Percentiles rank a stretch among this genome's conserved stretches.
phyloP scores from a whole-genome alignment of 108 stramenopile genomes.

The Nitzschia sp. region DNA sequence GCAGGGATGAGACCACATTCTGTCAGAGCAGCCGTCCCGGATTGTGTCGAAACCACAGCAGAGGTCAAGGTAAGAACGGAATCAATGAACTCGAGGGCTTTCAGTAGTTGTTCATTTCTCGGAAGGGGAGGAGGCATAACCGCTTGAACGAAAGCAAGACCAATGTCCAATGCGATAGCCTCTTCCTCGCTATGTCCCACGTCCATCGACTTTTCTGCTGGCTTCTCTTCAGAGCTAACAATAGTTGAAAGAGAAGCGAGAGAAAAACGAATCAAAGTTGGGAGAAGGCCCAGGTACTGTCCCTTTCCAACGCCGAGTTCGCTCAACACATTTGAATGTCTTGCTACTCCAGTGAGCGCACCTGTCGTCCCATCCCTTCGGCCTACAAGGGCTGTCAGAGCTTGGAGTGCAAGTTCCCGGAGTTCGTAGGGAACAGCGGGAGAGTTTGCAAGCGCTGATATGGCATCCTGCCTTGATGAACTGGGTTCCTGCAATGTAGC shows the following conservation, averaged over 20 bases:
- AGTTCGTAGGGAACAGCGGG: slow-evolving; percentile 69
- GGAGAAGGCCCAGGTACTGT: slow-evolving; percentile 86
- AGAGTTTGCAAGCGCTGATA: slow-evolving; percentile 53
- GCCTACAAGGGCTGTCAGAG: slow-evolving; percentile 86
- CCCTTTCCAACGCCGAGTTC: slow-evolving; percentile 94
- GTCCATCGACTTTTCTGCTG: background rate
- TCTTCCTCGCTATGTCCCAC: slow-evolving; percentile 18
- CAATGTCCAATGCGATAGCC: slow-evolving; percentile 46
- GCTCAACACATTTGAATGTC: slow-evolving; percentile 83
- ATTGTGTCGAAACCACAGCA: slow-evolving; percentile 79
- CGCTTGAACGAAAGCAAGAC: slow-evolving; percentile 86
- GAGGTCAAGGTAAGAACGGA: slow-evolving; percentile 81
- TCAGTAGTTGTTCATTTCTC: slow-evolving; percentile 46
- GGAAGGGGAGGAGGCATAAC: slow-evolving; percentile 56
- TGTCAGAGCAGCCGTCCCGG: slow-evolving; percentile 85
- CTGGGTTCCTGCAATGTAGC: slow-evolving; percentile 3
- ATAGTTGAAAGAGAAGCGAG: slow-evolving; percentile 73
- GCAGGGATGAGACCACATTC: slow-evolving; percentile 93
- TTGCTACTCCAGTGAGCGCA: slow-evolving; percentile 56
- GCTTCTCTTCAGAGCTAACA: slow-evolving; percentile 7
- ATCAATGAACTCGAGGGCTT: slow-evolving; percentile 82
- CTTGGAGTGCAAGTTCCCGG: slow-evolving; percentile 78
- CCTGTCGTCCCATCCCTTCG: slow-evolving; percentile 64
- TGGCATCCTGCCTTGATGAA: slow-evolving; percentile 22
- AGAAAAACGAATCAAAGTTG: slow-evolving; percentile 87